phyloP scores from a whole-genome alignment of 441 rosid genomes.

The Eutrema salsugineum region DNA sequence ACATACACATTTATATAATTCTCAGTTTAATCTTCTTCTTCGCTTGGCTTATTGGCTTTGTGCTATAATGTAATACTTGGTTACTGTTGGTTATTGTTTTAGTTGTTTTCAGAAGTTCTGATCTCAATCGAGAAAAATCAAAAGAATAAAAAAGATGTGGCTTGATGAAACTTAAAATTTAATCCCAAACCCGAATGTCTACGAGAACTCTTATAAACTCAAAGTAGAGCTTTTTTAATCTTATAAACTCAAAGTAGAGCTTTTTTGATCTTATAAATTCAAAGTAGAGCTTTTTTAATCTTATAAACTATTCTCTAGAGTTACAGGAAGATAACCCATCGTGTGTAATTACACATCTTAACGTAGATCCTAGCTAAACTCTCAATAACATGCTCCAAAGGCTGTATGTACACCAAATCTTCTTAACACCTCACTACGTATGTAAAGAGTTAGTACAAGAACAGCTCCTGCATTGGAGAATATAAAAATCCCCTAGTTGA shows the following conservation, averaged over 20 bases:
- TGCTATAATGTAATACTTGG: background rate
- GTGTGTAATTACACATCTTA: slow-evolving; percentile 2
- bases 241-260: background rate
- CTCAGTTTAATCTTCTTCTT: background rate
- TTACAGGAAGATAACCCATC: background rate
- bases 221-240: background rate
- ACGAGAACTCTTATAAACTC: background rate
- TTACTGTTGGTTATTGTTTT: background rate
- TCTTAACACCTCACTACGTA: slow-evolving; percentile 4
- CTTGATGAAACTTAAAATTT: too few relatives aligned
- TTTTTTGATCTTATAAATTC: background rate
- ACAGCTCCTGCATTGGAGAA: background rate
- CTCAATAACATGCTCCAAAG: slow-evolving; percentile 8
- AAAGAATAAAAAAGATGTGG: too few relatives aligned
- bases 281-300: background rate
- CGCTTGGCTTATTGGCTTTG: background rate
- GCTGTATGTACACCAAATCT: background rate
- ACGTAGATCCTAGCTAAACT: slow-evolving; percentile 15
- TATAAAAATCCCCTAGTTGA: background rate
- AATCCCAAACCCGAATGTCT: too few relatives aligned
- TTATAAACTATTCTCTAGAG: background rate
- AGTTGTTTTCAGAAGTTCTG: background rate
- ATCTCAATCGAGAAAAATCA: background rate
- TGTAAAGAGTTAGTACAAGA: slow-evolving; percentile 12
- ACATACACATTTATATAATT: too few relatives aligned